These are phyloP conservation scores for Colletotrichum cuscutae DNA, from an alignment of 2,329 filamentous ascomycete genomes.

Conservation along the genomic window DNA sequence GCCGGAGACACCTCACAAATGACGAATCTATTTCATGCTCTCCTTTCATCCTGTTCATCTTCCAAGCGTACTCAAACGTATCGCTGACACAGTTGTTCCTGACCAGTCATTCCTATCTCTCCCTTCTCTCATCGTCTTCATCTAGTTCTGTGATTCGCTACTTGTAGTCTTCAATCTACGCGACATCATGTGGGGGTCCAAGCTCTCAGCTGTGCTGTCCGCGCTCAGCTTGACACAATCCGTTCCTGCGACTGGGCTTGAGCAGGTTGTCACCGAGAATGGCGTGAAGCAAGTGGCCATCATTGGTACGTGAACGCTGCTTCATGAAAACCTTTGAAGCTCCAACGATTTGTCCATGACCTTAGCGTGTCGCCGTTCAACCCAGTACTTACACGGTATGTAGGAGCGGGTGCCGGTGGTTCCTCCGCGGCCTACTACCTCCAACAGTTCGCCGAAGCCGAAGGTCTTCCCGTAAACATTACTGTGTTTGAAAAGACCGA, in stretches of 20 bases:
- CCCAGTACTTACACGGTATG: background rate
- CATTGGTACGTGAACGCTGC: constrained; percentile 38
- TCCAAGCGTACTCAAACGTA: background rate
- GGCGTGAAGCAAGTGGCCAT: constrained; percentile 41
- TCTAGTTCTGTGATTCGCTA: background rate
- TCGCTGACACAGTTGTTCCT: background rate
- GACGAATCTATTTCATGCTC: constrained; percentile 21
- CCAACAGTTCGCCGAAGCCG: constrained; percentile 72
- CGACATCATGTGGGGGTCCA: constrained; percentile 33
- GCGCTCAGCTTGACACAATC: constrained; percentile 33
- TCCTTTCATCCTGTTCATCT: constrained; percentile 14
- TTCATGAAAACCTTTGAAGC: background rate
- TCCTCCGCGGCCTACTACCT: constrained; percentile 89
- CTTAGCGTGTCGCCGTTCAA: background rate
- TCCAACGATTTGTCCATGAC: background rate
- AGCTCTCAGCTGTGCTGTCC: constrained; percentile 36
- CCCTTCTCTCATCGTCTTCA: background rate
- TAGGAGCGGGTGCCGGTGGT: constrained; percentile 90
- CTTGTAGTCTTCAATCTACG: background rate
- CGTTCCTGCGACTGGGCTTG: constrained; percentile 30
- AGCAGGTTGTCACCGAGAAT: constrained; percentile 35
- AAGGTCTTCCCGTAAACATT: constrained; percentile 75
- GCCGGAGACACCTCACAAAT: background rate
- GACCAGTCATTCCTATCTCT: background rate
- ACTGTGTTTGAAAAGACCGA: constrained; percentile 86